Percentiles rank a stretch among this genome's conserved stretches.
These are phyloP conservation scores for Pseudoscleropodium purum DNA, from an alignment of 225 moss, liverwort and hornwort genomes.

Conservation along the genomic window DNA sequence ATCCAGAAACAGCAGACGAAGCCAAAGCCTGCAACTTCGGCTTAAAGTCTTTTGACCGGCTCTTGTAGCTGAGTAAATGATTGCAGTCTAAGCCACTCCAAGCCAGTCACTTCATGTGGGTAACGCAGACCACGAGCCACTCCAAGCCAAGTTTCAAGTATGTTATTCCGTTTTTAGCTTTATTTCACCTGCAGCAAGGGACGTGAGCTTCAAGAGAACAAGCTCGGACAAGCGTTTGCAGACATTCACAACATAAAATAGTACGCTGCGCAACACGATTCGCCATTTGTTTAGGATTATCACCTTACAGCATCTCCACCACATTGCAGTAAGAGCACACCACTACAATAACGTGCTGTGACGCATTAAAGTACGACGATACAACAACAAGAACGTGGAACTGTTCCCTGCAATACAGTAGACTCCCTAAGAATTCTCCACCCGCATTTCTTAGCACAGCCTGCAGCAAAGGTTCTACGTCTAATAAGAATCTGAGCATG, in stretches of 20 bases:
- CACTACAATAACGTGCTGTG: not conserved
- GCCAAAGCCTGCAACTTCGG: not conserved
- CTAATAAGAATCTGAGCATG: not conserved
- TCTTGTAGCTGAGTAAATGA: not conserved
- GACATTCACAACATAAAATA: not conserved
- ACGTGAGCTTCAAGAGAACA: not conserved
- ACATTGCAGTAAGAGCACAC: not conserved
- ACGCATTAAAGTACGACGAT: not conserved
- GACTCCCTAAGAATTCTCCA: not conserved
- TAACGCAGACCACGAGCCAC: not conserved
- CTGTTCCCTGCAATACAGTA: not conserved
- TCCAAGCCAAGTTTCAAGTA: not conserved
- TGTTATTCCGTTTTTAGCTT: not conserved
- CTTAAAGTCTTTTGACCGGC: not conserved
- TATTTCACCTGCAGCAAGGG: not conserved
- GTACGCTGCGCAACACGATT: not conserved
- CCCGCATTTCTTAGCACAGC: not conserved
- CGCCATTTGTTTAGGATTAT: too few relatives aligned
- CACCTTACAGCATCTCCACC: not conserved
- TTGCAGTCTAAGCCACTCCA: not conserved
- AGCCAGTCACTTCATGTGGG: not conserved
- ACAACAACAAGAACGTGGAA: not conserved
- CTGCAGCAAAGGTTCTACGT: not conserved
- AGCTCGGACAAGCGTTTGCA: not conserved
- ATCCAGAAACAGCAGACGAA: not conserved